Evolutionary conservation across 2,329 filamentous ascomycete genomes (phyloP).

Genomic region (Zymoseptoria tritici): DNA sequence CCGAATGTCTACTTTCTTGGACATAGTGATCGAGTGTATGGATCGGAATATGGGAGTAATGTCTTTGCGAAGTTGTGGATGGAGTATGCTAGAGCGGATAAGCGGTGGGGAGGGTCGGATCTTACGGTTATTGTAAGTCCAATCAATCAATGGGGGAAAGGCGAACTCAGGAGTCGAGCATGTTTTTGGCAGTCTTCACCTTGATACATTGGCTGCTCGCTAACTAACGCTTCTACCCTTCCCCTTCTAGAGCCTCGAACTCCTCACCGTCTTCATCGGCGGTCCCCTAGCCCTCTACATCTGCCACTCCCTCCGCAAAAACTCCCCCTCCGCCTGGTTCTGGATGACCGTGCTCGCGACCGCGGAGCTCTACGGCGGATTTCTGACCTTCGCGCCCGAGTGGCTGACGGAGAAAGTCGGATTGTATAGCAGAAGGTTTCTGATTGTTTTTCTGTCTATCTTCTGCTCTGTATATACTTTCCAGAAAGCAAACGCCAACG

Average conservation of each 20-base stretch:
- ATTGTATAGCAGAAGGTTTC: too few relatives aligned
- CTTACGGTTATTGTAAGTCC: conserved; percentile 45
- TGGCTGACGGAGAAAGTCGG: conserved; percentile 57
- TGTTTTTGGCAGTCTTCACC: too few relatives aligned
- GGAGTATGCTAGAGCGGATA: conserved; percentile 59
- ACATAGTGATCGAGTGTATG: conserved; percentile 48
- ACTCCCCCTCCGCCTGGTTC: conserved; percentile 42
- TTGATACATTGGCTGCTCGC: background rate
- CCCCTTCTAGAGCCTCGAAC: conserved; percentile 40
- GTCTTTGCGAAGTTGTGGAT: conserved; percentile 53
- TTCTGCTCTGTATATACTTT: too few relatives aligned
- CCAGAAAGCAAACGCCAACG: too few relatives aligned
- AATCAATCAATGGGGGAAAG: too few relatives aligned
- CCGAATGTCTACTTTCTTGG: conserved; percentile 48
- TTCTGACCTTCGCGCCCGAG: conserved; percentile 60
- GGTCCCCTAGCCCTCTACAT: conserved; percentile 52
- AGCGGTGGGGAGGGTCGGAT: conserved; percentile 53
- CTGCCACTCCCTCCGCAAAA: conserved; percentile 40
- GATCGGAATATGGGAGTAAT: conserved; percentile 49
- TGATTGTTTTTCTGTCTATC: too few relatives aligned
- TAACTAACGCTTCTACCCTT: background rate
- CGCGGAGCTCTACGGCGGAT: conserved; percentile 57
- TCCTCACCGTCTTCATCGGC: conserved; percentile 54
- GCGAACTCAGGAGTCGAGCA: too few relatives aligned
- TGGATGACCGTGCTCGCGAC: conserved; percentile 53